Conservation (phyloP, 257 asterid genomes). For the Solanum bulbocastanum region DNA sequence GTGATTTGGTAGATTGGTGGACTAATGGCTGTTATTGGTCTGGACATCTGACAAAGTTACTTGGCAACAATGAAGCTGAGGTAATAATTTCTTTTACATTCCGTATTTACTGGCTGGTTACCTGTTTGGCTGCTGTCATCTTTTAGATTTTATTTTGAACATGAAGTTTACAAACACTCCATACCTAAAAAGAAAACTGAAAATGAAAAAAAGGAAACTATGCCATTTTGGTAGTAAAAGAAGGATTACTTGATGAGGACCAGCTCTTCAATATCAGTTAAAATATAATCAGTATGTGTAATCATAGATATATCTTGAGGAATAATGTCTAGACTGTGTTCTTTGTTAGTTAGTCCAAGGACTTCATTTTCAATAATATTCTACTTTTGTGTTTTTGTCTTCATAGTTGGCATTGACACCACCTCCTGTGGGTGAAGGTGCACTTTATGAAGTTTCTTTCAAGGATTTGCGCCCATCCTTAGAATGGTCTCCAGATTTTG, state of each 20-base stretch:
- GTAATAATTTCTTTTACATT: constrained; percentile 20
- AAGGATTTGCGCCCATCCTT: constrained; percentile 77
- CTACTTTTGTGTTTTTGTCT: neutral
- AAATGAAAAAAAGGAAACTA: neutral
- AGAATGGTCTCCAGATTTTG: constrained; percentile 60
- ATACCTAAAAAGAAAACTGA: neutral
- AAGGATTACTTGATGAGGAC: neutral
- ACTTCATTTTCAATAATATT: neutral
- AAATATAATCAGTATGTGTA: neutral
- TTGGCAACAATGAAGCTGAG: constrained; percentile 39
- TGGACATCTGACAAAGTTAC: constrained; percentile 38
- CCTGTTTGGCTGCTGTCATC: neutral
- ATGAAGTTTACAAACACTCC: neutral
- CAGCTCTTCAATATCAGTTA: neutral
- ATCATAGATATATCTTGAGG: neutral
- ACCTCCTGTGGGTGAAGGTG: constrained; percentile 72
- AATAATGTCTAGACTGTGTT: neutral
- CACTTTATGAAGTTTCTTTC: constrained; percentile 24
- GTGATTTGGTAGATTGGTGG: constrained; percentile 75
- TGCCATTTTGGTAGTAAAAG: neutral
- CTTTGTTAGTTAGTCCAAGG: neutral
- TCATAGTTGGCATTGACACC: constrained; percentile 45
- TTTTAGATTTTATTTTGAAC: neutral
- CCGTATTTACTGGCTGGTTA: neutral
- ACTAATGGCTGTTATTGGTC: constrained; percentile 41